Base-by-base conservation (phyloP, 805 yeast genomes). In the Candida nemodendra region DNA sequence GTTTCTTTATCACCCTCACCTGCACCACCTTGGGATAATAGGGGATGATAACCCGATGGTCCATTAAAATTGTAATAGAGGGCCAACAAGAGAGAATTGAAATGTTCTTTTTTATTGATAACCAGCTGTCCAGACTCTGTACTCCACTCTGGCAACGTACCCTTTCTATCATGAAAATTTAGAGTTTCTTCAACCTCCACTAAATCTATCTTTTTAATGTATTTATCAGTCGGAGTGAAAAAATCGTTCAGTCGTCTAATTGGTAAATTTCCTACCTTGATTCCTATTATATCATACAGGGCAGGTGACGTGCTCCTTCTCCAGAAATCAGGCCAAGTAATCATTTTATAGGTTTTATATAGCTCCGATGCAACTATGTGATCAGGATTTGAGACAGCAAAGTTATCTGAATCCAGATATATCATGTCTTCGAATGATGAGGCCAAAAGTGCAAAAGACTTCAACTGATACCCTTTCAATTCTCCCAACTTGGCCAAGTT, bases 1-100 rank as follows among this genome's bases (percentile, higher is more conserved):
- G 91, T 82, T 47, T 83, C 90, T 53, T 84, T 83, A 54, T 83
- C 90, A 39, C 90, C 90, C 59, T 81, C 86, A n/a, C 91, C 91
- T 2, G 72, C 73, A 28, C 71, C 71, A 27, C 84, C 83, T 57
- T 79, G 79, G 2, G 82, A 67, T 32, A 82, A 61, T 33, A 82
- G 60, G 3, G 78, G 79, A 54, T 80, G 79, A 54, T 72, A 82
- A 39, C 72, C 65, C 3, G 70, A 59, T 17, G 81, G 84, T 0
- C 89, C 89, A 54, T 72, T 73, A 36, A 76, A 64, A 49, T 83
- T 84, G 57, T 84, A 84, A 59, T 81, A 84, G 15, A 80, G 56
- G 0, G 88, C 72, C 31, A 84, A 62, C 39, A 83, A 61, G 30
- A 84, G 60, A 4, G 84, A 71, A 45, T 66, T 66, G 32, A 77